Conservation (phyloP, 495 filamentous ascomycete species). For the Talaromyces nanjingensis region DNA sequence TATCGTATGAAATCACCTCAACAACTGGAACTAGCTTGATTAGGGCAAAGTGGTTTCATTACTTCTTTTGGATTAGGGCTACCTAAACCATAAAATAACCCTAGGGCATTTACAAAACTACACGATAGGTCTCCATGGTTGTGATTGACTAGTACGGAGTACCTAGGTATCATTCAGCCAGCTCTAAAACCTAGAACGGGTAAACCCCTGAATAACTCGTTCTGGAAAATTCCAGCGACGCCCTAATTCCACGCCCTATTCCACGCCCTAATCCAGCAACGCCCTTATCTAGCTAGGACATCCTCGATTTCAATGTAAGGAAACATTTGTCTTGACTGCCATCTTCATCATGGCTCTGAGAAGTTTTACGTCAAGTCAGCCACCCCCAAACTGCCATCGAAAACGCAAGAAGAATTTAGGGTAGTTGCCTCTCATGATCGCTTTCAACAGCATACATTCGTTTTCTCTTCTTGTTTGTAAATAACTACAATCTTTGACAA, state of each 20-base stretch:
- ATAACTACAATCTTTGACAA: background rate
- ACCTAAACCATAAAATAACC: background rate
- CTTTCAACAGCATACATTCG: background rate
- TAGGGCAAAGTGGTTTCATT: background rate
- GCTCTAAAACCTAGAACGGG: background rate
- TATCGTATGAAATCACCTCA: background rate
- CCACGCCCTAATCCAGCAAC: background rate
- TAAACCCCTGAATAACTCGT: background rate
- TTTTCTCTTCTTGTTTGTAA: background rate
- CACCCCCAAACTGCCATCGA: background rate
- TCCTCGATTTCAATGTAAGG: background rate
- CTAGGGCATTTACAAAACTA: background rate
- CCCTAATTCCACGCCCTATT: background rate
- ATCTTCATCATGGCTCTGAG: background rate
- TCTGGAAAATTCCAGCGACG: background rate
- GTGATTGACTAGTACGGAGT: background rate
- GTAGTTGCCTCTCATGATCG: background rate
- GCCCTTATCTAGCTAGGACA: background rate
- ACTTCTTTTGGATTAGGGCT: background rate
- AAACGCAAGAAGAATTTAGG: background rate
- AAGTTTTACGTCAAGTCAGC: background rate
- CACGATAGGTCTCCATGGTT: background rate
- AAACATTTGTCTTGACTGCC: background rate
- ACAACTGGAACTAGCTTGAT: background rate
- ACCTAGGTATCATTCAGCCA: background rate